A percentile compares a stretch with the other conserved stretches of the same genome.
These are phyloP conservation scores for Aspergillus ochraceoroseus DNA, from an alignment of 2,329 filamentous ascomycete genomes.

Conservation along the genomic window DNA sequence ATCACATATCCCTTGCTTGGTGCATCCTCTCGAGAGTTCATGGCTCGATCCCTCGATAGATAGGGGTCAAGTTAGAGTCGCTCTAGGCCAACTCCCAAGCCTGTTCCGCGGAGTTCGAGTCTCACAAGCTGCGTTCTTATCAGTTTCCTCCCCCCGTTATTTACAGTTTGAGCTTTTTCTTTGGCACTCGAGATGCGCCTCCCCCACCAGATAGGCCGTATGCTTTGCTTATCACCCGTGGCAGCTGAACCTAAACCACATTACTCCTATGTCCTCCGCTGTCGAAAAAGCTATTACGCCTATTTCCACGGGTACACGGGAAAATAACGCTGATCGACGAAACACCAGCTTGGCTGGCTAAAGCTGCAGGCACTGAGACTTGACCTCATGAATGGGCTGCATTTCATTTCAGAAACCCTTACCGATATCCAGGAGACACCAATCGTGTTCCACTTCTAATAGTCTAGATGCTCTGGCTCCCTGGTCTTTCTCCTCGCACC, in stretches of 20 bases:
- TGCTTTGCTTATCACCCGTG: slow-evolving; percentile 6
- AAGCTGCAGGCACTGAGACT: no score
- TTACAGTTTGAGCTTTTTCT: no score
- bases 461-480: neutral
- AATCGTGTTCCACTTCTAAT: slow-evolving; percentile 12
- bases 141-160: neutral
- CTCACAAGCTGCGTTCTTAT: no score
- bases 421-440: slow-evolving; percentile 13
- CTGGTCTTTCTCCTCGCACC: slow-evolving; percentile 6
- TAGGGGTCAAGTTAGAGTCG: no score
- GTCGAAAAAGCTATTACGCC: neutral
- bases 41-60: no score
- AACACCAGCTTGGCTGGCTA: no score
- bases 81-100: no score
- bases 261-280: slow-evolving; percentile 4
- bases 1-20: neutral
- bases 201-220: slow-evolving; percentile 5
- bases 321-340: slow-evolving; percentile 6
- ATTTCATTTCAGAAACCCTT: no score
- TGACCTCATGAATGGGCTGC: no score
- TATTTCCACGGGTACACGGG: slow-evolving; percentile 2
- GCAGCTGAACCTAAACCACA: slow-evolving; percentile 3
- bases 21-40: no score
- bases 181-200: neutral
- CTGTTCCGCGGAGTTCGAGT: slow-evolving; percentile 5